These are phyloP conservation scores for Claviceps purpurea DNA, from an alignment of 2,329 filamentous ascomycete species.

Conservation along the genomic window DNA sequence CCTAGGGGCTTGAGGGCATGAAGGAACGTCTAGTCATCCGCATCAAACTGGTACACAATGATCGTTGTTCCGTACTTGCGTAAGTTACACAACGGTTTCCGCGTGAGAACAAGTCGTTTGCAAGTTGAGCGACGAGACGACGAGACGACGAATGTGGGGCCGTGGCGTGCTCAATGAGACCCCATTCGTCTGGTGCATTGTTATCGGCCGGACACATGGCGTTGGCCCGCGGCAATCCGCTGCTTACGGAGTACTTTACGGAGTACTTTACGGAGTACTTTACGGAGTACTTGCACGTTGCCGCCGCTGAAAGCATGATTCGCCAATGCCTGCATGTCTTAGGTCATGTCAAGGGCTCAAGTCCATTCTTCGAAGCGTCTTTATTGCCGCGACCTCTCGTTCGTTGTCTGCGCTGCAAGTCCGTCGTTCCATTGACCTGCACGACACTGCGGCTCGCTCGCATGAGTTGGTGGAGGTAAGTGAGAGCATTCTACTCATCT, in stretches of 20 bases:
- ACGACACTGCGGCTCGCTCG: background rate
- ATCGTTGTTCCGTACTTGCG: too few relatives aligned
- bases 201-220: too few relatives aligned
- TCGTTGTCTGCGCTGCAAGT: background rate
- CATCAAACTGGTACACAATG: too few relatives aligned
- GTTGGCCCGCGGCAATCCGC: background rate
- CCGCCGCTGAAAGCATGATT: constrained; percentile 10
- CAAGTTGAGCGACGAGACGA: too few relatives aligned
- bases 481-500: background rate
- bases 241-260: background rate
- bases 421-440: background rate
- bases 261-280: background rate
- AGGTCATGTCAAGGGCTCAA: background rate
- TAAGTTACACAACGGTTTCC: too few relatives aligned
- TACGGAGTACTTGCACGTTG: constrained; percentile 11
- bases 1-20: too few relatives aligned
- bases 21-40: too few relatives aligned
- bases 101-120: too few relatives aligned
- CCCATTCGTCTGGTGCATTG: too few relatives aligned
- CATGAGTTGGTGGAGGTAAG: background rate
- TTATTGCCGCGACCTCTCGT: background rate
- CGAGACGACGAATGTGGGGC: too few relatives aligned
- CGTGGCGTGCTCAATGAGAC: too few relatives aligned
- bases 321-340: constrained; percentile 9
- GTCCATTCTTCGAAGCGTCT: background rate